Percentiles rank a stretch among this genome's conserved stretches.
These are phyloP conservation scores for Cladorrhinum samala DNA, from an alignment of 495 filamentous ascomycete genomes.

Conservation along the genomic window DNA sequence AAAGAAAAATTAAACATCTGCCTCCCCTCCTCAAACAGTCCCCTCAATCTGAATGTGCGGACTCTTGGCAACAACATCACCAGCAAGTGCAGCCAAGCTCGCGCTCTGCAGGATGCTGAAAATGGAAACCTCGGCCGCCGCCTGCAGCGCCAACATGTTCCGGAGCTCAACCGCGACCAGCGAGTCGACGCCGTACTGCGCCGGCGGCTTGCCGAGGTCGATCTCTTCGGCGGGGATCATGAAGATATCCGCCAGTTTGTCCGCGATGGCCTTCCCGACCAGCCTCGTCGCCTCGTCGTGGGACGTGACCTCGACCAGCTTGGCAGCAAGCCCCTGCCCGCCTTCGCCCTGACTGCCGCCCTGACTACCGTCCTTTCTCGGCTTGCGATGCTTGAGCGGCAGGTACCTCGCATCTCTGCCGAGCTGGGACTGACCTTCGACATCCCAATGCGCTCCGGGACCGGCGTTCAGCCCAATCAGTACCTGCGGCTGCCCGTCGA, in stretches of 20 bases:
- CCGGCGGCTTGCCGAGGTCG: constrained; percentile 1
- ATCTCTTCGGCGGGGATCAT: neutral
- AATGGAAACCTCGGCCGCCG: constrained; percentile 12
- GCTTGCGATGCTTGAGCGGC: too few species aligned
- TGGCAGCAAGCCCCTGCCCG: neutral
- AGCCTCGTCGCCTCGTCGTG: constrained; percentile 6
- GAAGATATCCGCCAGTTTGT: neutral
- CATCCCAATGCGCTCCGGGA: too few species aligned
- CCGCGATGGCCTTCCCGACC: neutral
- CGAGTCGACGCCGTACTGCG: constrained; percentile 9
- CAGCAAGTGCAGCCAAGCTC: too few species aligned
- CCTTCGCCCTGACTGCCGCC: neutral
- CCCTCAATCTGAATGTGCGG: too few species aligned
- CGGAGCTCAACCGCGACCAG: constrained; percentile 3
- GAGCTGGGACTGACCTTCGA: too few species aligned
- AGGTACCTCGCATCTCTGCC: too few species aligned
- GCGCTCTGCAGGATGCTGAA: constrained; percentile 48
- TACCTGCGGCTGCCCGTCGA: too few species aligned
- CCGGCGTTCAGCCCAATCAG: too few species aligned
- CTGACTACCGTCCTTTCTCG: too few species aligned
- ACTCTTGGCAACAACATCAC: too few species aligned
- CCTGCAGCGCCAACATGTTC: neutral
- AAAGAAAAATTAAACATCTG: too few species aligned
- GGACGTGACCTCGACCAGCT: neutral
- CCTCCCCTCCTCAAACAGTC: too few species aligned